Evolutionary conservation across 2,329 filamentous ascomycete genomes (phyloP), one percentile per base, ranked within the genome.

Genomic region (Aureobasidium sp.): DNA sequence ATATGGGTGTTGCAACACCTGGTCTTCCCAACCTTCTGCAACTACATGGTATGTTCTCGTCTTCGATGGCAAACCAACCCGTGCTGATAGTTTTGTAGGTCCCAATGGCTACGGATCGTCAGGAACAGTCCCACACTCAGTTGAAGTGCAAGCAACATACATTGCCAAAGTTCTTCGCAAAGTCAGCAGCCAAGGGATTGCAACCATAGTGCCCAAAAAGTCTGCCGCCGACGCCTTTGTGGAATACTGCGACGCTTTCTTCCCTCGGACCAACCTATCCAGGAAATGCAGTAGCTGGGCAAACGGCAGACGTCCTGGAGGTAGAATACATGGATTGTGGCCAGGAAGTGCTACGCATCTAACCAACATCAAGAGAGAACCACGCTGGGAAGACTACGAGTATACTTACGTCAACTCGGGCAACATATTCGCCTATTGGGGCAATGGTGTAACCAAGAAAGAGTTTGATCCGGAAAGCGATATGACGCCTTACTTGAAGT

Each of bases 201-300:
- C 81, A 67, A 79, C 83, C 0, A 80, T 90, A 6, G 71, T 72
- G 1, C 86, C 87, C 0, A 81, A 79, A 0, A 78, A 79, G 51
- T 75, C 77, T 34, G 87, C 87, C 0, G 76, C 87, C 0, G 85
- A 72, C 49, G 69, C 76, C 57, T 72, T 74, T 59, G 63, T 68
- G 2, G 61, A 62, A 42, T 73, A 71, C 61, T 67, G 67, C 48
- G 81, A 83, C 64, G 72, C 73, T 0, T 82, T 81, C 69, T 81
- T 80, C 66, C 78, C 79, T 0, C 76, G 75, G 15, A 82, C 79
- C 2, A 80, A 82, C 41, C 72, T 87, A 62, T 78, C 79, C 0
- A 84, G 87, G 58, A 82, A 83, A 62, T 90, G 87, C 70, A 84
- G 82, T 44, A 87, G 84, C 0, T 90, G 88, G 88, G 88, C 87